Evolutionary conservation across 2,329 filamentous ascomycete genomes (phyloP).

Genomic region (Calonectria fujianensis): DNA sequence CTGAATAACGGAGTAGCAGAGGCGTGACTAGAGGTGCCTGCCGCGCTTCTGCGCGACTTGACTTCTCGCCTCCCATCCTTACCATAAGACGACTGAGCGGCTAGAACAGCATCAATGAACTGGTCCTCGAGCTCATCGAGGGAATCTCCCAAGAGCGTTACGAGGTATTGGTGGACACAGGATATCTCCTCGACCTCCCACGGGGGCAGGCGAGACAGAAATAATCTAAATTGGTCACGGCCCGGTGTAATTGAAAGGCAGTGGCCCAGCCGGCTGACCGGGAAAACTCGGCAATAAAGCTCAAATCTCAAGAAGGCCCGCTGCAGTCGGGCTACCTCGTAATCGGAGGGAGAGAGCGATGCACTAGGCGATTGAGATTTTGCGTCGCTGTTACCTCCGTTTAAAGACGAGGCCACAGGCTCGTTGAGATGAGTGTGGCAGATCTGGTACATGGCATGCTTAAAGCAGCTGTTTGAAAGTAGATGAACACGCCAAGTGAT

Average conservation of each 20-base stretch:
- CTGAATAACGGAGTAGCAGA: neutral
- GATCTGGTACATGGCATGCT: neutral
- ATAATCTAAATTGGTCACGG: neutral
- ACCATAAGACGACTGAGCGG: neutral
- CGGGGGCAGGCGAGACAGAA: neutral
- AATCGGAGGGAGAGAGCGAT: neutral
- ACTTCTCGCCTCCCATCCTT: neutral
- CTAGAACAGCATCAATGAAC: neutral
- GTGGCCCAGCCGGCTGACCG: neutral
- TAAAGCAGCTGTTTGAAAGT: neutral
- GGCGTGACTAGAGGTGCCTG: neutral
- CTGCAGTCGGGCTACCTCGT: neutral
- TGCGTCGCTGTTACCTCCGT: too few relatives aligned
- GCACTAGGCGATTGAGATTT: too few relatives aligned
- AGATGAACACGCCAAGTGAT: neutral
- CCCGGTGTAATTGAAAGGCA: neutral
- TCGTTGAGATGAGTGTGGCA: too few relatives aligned
- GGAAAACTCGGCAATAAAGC: slow-evolving; percentile 4
- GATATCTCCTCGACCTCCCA: slow-evolving; percentile 16
- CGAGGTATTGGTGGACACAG: neutral
- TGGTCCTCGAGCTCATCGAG: neutral
- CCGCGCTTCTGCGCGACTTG: neutral
- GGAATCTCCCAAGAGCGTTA: neutral
- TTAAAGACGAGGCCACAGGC: too few relatives aligned
- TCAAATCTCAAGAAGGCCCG: slow-evolving; percentile 14